Conservation (phyloP, 345 rosid genomes). For the Citrus mangshanensis region DNA sequence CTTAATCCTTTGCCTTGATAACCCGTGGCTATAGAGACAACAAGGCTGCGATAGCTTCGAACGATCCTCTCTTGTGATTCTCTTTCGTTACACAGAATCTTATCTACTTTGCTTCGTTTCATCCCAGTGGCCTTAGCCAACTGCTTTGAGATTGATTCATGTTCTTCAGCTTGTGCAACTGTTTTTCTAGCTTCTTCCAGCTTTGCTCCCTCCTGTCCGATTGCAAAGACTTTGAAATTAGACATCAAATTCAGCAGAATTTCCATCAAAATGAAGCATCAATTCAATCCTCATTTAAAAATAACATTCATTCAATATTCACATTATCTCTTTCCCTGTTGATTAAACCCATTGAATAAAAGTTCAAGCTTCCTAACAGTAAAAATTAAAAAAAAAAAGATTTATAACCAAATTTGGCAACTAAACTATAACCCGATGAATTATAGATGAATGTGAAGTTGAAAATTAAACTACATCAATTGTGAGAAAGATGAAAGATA, state of each 20-base stretch:
- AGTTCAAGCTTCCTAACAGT: background rate
- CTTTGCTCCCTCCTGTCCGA: constrained; percentile 32
- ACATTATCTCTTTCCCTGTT: background rate
- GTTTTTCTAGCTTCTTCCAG: constrained; percentile 39
- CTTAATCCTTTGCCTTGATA: constrained; percentile 58
- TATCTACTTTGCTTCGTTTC: constrained; percentile 30
- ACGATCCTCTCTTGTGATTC: constrained; percentile 46
- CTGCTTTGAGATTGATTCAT: constrained; percentile 28
- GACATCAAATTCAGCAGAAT: background rate
- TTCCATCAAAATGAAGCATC: too few species aligned
- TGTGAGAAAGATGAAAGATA: constrained; percentile 1
- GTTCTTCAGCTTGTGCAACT: constrained; percentile 20
- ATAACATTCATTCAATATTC: background rate
- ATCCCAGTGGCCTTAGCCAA: constrained; percentile 28
- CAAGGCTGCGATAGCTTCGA: constrained; percentile 41
- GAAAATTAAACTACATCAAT: background rate
- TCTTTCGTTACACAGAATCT: constrained; percentile 37
- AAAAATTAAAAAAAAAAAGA: background rate
- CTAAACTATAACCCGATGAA: background rate
- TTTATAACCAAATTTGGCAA: background rate
- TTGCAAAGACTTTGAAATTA: background rate
- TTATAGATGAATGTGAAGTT: background rate
- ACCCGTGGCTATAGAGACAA: constrained; percentile 46
- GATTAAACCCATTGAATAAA: background rate
- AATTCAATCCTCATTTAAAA: too few species aligned